Base-by-base conservation (phyloP, 2,329 filamentous ascomycete species). In the Ophiosphaerella herpotricha region DNA sequence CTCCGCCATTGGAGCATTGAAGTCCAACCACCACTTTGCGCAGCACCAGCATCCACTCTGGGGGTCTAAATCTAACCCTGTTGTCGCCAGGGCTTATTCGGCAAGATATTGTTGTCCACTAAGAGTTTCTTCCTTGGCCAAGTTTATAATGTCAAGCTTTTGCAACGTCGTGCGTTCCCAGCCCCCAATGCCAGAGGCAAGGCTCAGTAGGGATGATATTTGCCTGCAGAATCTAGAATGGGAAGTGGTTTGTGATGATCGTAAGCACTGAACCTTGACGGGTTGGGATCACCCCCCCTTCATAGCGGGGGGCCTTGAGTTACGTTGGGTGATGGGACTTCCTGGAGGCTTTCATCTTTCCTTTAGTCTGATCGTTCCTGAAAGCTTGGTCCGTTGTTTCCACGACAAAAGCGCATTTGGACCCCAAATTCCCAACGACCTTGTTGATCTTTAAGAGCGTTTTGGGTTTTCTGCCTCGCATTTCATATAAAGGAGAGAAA, bases 211-310 rank as follows among this genome's bases (percentile, higher is more conserved):
- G 21, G 26, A n/a, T 23, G 21, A 23, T 21, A 7, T 29, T 18
- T 26, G 13, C 16, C 26, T n/a, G 8, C 12, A 8, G 6, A 31
- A 34, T 13, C n/a, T 29, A 7, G 21, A 18, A 40, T 35, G 36
- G 41, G 46, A 29, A 49, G 41, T 44, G 40, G 39, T 48, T 36
- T 24, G 46, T 37, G 46, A 16, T 21, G 46, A 48, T 43, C 40
- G 34, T 21, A 5, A 2, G 18, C 18, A 4, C 18, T 21, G 18
- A 21, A 4, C 18, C 18, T 21, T 3, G 24, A 29, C 32, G 18
- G 39, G 32, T 16, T 12, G 14, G 39, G 39, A 43, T 34, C n/a
- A n/a, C 12, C 24, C 40, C 40, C 33, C 33, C 21, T 34, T 34
- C 18, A 42, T 33, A 39, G 39, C 26, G 26, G 39, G 46, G 39